Conservation (phyloP, 2,329 filamentous ascomycete species). For the Sporothrix euskadiensis region DNA sequence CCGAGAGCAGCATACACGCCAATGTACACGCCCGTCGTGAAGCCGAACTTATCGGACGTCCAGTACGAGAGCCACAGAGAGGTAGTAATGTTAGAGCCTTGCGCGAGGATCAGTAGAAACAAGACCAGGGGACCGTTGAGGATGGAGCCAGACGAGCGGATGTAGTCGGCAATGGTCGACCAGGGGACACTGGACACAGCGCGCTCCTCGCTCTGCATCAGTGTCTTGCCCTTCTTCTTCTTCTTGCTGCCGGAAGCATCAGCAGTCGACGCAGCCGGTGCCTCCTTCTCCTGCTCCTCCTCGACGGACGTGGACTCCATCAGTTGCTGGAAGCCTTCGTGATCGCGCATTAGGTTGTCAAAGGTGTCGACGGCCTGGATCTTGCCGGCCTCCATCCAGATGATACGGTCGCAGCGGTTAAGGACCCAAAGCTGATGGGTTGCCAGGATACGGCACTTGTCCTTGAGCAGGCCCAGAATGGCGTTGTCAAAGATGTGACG, state of each 20-base stretch:
- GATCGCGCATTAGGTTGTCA: slow-evolving; percentile 77
- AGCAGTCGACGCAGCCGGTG: slow-evolving; percentile 33
- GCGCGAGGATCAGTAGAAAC: slow-evolving; percentile 66
- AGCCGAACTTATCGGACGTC: slow-evolving; percentile 76
- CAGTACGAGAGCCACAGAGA: slow-evolving; percentile 93
- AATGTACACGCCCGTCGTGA: slow-evolving; percentile 70
- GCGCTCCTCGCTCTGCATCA: slow-evolving; percentile 74
- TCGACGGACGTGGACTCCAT: slow-evolving; percentile 83
- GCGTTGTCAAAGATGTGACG: slow-evolving; percentile 88
- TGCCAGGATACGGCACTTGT: slow-evolving; percentile 87
- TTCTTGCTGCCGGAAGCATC: slow-evolving; percentile 50
- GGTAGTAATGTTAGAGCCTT: slow-evolving; percentile 82
- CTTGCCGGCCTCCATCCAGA: slow-evolving; percentile 86
- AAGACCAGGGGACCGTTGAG: slow-evolving; percentile 66
- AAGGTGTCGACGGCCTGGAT: slow-evolving; percentile 88
- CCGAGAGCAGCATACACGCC: slow-evolving; percentile 72
- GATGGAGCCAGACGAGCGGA: slow-evolving; percentile 71
- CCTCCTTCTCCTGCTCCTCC: slow-evolving; percentile 57
- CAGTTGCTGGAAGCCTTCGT: slow-evolving; percentile 75
- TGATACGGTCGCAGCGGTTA: slow-evolving; percentile 83
- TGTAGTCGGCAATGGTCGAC: slow-evolving; percentile 76
- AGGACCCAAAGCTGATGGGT: slow-evolving; percentile 96
- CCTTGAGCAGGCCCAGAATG: slow-evolving; percentile 81
- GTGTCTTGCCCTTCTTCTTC: slow-evolving; percentile 57
- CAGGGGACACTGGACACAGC: slow-evolving; percentile 76